phyloP scores from a whole-genome alignment of 164 flowering plant species.

The Chimonanthus salicifolius region DNA sequence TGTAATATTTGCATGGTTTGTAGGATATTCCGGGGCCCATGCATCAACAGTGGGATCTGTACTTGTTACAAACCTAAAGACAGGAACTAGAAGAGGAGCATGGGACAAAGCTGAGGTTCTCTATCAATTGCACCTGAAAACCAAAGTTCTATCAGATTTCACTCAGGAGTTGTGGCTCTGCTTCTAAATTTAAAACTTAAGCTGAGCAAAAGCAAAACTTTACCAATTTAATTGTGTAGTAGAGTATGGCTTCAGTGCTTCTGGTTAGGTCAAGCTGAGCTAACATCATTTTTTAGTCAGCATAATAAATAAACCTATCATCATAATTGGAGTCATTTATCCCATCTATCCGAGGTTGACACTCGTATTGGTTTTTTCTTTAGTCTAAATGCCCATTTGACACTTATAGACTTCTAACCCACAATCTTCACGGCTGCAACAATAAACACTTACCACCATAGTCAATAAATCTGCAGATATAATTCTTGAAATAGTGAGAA shows the following conservation, averaged over 20 bases:
- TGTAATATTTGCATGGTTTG: conserved; percentile 7
- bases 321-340: too few relatives aligned
- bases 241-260: neutral
- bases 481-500: too few relatives aligned
- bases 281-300: neutral
- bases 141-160: neutral
- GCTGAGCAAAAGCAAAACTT: neutral
- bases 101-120: conserved; percentile 87
- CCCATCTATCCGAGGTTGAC: too few relatives aligned
- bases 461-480: too few relatives aligned
- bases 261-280: neutral
- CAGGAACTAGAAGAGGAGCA: conserved; percentile 63
- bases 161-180: neutral
- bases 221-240: neutral
- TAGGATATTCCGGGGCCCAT: conserved; percentile 75
- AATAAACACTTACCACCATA: too few relatives aligned
- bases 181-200: neutral
- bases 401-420: too few relatives aligned
- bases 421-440: too few relatives aligned
- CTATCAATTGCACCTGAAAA: neutral
- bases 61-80: conserved; percentile 69
- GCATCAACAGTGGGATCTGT: conserved; percentile 83
- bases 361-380: too few relatives aligned
- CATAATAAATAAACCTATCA: too few relatives aligned
- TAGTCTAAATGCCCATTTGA: too few relatives aligned